Conservation (phyloP, 2,329 filamentous ascomycete species). For the Bisporella sp. region DNA sequence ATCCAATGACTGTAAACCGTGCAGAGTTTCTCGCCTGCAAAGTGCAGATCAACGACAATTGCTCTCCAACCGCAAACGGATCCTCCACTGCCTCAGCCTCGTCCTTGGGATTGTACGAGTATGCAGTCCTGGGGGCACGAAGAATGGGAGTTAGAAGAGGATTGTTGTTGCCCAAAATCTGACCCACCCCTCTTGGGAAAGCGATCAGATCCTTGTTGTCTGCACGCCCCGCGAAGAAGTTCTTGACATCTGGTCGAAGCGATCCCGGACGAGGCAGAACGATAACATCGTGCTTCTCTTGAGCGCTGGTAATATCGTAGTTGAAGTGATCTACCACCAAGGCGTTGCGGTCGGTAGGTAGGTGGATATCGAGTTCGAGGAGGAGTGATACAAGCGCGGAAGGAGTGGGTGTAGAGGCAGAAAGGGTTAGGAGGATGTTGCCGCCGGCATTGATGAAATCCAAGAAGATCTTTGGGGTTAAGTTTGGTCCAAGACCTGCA, state of each 20-base stretch:
- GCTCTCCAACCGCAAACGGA: conserved; percentile 74
- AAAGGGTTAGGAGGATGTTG: conserved; percentile 83
- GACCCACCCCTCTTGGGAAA: conserved; percentile 75
- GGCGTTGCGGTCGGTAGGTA: conserved; percentile 79
- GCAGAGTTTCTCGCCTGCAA: conserved; percentile 93
- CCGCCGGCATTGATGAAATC: conserved; percentile 88
- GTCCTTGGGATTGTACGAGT: conserved; percentile 91
- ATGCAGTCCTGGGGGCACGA: conserved; percentile 75
- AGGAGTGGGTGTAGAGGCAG: conserved; percentile 62
- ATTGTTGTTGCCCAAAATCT: conserved; percentile 68
- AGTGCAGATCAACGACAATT: conserved; percentile 77
- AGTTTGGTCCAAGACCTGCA: conserved; percentile 73
- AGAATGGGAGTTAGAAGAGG: conserved; percentile 76
- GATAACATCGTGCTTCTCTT: conserved; percentile 83
- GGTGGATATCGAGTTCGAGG: conserved; percentile 78
- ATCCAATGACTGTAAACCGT: conserved; percentile 77
- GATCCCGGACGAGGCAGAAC: conserved; percentile 63
- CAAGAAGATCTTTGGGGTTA: conserved; percentile 80
- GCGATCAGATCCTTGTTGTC: conserved; percentile 54
- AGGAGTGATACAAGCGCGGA: conserved; percentile 72
- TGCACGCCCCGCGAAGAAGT: conserved; percentile 64
- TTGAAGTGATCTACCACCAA: conserved; percentile 94
- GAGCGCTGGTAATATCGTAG: conserved; percentile 70
- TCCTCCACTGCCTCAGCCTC: conserved; percentile 69
- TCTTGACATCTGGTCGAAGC: conserved; percentile 61